These are phyloP conservation scores for Salisapilia sapeloensis DNA, from an alignment of 352 stramenopile species.

Conservation along the genomic window DNA sequence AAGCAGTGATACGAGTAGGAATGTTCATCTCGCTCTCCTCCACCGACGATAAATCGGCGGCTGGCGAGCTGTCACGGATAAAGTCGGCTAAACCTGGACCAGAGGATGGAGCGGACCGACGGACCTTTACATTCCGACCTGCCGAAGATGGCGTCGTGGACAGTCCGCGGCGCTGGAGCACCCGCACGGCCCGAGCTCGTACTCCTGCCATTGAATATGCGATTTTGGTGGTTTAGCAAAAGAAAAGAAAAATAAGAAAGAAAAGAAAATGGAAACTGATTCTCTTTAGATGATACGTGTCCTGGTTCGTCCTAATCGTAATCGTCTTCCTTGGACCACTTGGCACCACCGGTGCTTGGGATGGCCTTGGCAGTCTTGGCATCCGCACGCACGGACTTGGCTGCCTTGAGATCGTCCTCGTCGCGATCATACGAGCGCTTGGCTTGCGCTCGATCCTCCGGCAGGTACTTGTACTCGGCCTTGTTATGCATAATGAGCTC, in stretches of 20 bases:
- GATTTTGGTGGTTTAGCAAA: too few relatives aligned
- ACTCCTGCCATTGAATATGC: too few relatives aligned
- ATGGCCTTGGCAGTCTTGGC: conserved; percentile 21
- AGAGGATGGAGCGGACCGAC: too few relatives aligned
- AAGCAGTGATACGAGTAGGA: conserved; percentile 15
- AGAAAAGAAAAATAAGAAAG: too few relatives aligned
- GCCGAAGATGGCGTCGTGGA: too few relatives aligned
- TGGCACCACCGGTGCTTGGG: conserved; percentile 22
- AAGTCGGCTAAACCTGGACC: conserved; percentile 58
- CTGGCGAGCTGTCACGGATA: conserved; percentile 17
- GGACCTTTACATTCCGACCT: too few relatives aligned
- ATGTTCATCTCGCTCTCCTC: conserved; percentile 70
- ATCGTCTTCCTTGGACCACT: conserved; percentile 85
- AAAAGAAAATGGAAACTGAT: too few relatives aligned
- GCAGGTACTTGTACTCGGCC: conserved; percentile 87
- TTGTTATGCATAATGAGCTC: conserved; percentile 96
- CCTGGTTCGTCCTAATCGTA: too few relatives aligned
- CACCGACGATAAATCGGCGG: too few relatives aligned
- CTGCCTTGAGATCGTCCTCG: conserved; percentile 61
- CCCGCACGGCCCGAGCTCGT: too few relatives aligned
- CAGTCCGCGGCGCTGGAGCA: too few relatives aligned
- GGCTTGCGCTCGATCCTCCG: conserved; percentile 79
- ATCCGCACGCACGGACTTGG: conserved; percentile 35
- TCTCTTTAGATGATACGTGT: too few relatives aligned
- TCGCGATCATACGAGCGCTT: conserved; percentile 85